phyloP scores from a whole-genome alignment of 331 rosid species.

The Quercus phellos region DNA sequence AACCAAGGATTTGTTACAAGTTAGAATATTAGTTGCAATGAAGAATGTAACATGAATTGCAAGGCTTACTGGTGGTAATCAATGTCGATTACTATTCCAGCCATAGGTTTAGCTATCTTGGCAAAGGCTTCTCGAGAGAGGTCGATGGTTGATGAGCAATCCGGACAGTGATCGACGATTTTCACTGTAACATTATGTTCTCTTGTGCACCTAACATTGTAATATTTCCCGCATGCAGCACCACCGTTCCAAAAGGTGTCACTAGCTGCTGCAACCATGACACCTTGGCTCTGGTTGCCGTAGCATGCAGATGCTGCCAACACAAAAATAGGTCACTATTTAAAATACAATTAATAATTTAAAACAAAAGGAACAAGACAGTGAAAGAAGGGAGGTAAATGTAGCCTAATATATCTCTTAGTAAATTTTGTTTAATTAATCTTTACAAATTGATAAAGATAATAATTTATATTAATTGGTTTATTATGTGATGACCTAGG shows the following conservation, averaged over 20 bases:
- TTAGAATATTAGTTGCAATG: background rate
- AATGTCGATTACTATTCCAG: slow-evolving; percentile 15
- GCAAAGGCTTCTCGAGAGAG: slow-evolving; percentile 22
- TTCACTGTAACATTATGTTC: slow-evolving; percentile 31
- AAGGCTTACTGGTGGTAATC: background rate
- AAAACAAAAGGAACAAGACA: too few species aligned
- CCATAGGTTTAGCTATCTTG: background rate
- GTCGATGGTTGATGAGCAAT: slow-evolving; percentile 13
- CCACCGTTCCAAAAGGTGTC: slow-evolving; percentile 26
- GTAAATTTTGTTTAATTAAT: too few species aligned
- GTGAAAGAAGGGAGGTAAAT: too few species aligned
- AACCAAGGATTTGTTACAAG: too few species aligned
- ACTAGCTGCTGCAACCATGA: slow-evolving; percentile 40
- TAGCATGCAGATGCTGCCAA: slow-evolving; percentile 41
- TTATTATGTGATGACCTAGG: too few species aligned
- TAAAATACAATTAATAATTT: too few species aligned
- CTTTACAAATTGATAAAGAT: too few species aligned
- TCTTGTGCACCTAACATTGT: slow-evolving; percentile 26
- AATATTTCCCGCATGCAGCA: slow-evolving; percentile 37
- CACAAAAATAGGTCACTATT: background rate
- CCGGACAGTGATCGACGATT: slow-evolving; percentile 34
- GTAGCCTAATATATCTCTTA: too few species aligned
- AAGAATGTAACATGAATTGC: background rate
- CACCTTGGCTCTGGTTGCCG: slow-evolving; percentile 25
- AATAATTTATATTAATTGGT: too few species aligned